Base-by-base conservation (phyloP, 2,329 filamentous ascomycete genomes). In the Cladosporium sp. region DNA sequence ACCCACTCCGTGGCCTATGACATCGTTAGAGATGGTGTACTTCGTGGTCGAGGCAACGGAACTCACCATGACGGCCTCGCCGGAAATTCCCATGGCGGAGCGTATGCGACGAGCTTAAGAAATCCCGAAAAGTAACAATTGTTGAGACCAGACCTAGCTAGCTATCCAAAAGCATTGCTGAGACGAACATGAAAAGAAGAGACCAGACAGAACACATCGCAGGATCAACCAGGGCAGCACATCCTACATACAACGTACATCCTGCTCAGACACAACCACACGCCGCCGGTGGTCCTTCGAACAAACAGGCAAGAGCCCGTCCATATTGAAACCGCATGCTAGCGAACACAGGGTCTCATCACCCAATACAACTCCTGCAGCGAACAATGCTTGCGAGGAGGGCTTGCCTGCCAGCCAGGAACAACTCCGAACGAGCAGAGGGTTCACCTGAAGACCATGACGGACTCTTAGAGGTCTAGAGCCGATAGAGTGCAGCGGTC, bases 1-100 rank as follows among this genome's bases (percentile, higher is more conserved):
- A 38, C 15, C 57, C 57, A 59, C 15, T 59, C 57, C n/a, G 30
- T 15, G 26, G 26, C 57, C 57, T 59, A n/a, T 3, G 18, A n/a
- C 2, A 26, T 24, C 3, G 55, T 58, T 12, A 58, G 55, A 44
- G 11, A 15, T 26, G 2, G 7, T 26, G 24, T 47, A 1, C 24
- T 44, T 2, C 14, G 18, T 2, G 15, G 10, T 18, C 15, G 34
- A 41, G 14, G 11, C 1, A 5, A 8, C 3, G 32, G 10, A 11
- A 30, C 14, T 47, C 11, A 59, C 57, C 57, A 59, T 59, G 18
- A 59, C 57, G 24, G 57, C 57, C 57, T 59, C 57, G 14, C 57
- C 57, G 28, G 57, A 47, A 38, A 59, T 41, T 2, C 57, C 38
- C 57, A 59, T 59, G 30, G 18, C 28, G 7, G 14, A 34, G 7